Evolutionary conservation across 352 stramenopile genomes (phyloP).

Genomic region (Globisporangium irregulare): DNA sequence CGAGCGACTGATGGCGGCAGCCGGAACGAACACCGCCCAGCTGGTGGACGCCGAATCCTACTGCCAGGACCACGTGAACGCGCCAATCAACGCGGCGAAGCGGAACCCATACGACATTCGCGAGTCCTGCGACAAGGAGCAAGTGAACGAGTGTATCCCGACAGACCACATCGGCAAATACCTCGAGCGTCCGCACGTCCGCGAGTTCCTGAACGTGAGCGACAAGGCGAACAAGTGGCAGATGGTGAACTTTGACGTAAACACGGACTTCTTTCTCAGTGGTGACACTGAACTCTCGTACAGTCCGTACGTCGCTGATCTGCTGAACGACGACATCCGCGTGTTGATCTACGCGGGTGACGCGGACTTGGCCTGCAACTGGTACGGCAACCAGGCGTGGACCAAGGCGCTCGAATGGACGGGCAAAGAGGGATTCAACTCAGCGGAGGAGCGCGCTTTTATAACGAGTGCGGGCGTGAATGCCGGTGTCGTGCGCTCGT

Average conservation of each 20-base stretch:
- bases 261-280: constrained; percentile 72
- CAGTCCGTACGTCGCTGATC: constrained; percentile 73
- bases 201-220: constrained; percentile 23
- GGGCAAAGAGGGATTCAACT: constrained; percentile 82
- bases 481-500: constrained; percentile 21
- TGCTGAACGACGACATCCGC: constrained; percentile 72
- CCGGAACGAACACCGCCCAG: background rate
- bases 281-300: constrained; percentile 92
- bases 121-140: background rate
- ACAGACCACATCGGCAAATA: constrained; percentile 5
- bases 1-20: background rate
- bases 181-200: constrained; percentile 3
- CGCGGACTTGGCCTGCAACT: constrained; percentile 96
- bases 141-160: constrained; percentile 1
- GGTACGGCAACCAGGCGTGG: constrained; percentile 93
- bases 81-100: constrained; percentile 4
- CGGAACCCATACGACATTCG: constrained; percentile 68
- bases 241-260: constrained; percentile 91
- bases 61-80: background rate
- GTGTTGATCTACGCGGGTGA: constrained; percentile 97
- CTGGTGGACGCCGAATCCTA: constrained; percentile 1
- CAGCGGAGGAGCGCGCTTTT: constrained; percentile 24
- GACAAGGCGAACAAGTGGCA: constrained; percentile 65
- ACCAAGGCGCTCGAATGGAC: constrained; percentile 89
- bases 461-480: background rate